phyloP scores from a whole-genome alignment of 164 flowering plant species.

The Platanus orientalis region DNA sequence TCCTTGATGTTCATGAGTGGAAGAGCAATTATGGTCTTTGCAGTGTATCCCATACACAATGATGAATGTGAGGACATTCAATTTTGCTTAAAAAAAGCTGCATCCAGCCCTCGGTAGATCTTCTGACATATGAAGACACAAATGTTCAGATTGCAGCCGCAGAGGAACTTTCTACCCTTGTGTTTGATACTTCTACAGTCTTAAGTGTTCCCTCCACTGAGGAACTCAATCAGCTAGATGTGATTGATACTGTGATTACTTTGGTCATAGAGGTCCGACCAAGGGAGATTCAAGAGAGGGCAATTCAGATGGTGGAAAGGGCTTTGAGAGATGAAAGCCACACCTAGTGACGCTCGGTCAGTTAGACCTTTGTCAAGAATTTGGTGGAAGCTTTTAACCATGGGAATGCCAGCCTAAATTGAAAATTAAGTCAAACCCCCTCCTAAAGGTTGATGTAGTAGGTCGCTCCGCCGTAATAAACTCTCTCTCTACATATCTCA shows the following conservation, averaged over 20 bases:
- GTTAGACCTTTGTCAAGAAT: slow-evolving; percentile 44
- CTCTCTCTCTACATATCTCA: no score
- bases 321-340: slow-evolving; percentile 48
- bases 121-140: slow-evolving; percentile 39
- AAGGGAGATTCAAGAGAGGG: slow-evolving; percentile 50
- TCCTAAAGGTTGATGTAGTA: no score
- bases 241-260: slow-evolving; percentile 24
- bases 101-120: slow-evolving; percentile 43
- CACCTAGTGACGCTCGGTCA: slow-evolving; percentile 20
- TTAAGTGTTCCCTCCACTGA: slow-evolving; percentile 29
- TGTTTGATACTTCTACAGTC: slow-evolving; percentile 27
- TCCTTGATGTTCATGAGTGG: slow-evolving; percentile 36
- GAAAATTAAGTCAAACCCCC: no score
- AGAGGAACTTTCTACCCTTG: slow-evolving; percentile 48
- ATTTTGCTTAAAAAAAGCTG: slow-evolving; percentile 38
- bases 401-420: slow-evolving; percentile 41
- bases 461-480: no score
- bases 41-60: no score
- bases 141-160: slow-evolving; percentile 40
- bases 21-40: no score
- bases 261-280: slow-evolving; percentile 41
- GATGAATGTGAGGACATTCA: no score
- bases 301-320: no score
- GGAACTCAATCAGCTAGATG: slow-evolving; percentile 38
- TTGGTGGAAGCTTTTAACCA: slow-evolving; percentile 56